phyloP scores from a whole-genome alignment of 2,329 filamentous ascomycete genomes.

The Onygenales sp. region DNA sequence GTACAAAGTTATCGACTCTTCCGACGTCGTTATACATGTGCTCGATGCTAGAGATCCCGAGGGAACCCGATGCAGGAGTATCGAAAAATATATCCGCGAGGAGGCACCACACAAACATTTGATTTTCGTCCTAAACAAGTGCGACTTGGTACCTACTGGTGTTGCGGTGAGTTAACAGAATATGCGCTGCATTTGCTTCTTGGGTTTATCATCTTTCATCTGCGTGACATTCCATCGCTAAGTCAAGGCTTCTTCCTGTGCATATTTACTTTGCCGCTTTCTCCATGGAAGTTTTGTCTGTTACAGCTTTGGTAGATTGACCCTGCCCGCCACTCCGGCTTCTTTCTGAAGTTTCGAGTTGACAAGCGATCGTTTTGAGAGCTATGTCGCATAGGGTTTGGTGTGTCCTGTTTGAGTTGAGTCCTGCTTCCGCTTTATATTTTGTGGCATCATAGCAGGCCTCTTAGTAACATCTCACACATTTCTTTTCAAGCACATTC shows the following conservation, averaged over 20 bases:
- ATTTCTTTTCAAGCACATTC: constrained; percentile 34
- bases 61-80: constrained; percentile 78
- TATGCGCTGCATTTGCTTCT: constrained; percentile 7
- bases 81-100: constrained; percentile 86
- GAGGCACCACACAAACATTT: constrained; percentile 96
- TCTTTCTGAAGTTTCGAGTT: constrained; percentile 55
- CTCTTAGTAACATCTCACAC: constrained; percentile 99
- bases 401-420: constrained; percentile 97
- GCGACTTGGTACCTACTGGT: constrained; percentile 81
- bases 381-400: constrained; percentile 61
- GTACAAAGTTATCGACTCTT: constrained; percentile 90
- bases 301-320: constrained; percentile 99
- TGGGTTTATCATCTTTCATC: constrained; percentile 15
- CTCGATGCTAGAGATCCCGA: constrained; percentile 82
- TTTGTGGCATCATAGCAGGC: constrained; percentile 58
- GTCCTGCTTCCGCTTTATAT: constrained; percentile 58
- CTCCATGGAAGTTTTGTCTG: constrained; percentile 71
- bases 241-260: constrained; percentile 69
- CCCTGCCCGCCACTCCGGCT: constrained; percentile 56
- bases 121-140: constrained; percentile 82
- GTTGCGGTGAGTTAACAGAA: constrained; percentile 71
- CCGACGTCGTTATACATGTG: constrained; percentile 92
- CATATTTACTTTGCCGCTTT: constrained; percentile 3
- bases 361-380: constrained; percentile 82
- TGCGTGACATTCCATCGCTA: constrained; percentile 52